Evolutionary conservation across 371 early-diverging fungal species (phyloP).

Genomic region (Chytridium lagenaria): DNA sequence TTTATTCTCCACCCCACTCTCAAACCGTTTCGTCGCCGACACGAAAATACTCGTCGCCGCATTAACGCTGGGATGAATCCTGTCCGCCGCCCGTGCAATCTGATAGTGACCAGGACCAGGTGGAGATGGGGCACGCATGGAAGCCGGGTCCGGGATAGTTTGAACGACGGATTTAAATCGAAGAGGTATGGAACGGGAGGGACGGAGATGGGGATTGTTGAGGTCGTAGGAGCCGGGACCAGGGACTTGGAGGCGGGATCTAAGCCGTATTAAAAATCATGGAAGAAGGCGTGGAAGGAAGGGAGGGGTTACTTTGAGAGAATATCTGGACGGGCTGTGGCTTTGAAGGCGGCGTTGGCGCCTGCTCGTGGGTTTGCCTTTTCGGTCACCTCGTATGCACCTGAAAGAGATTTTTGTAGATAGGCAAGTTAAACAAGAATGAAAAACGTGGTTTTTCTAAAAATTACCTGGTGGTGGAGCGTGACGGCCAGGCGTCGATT

Average conservation of each 20-base stretch:
- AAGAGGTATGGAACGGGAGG: no score
- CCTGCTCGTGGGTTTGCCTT: constrained; percentile 34
- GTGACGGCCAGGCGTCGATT: constrained; percentile 38
- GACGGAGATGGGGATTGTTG: no score
- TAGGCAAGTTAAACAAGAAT: background rate
- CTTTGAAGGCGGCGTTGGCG: constrained; percentile 53
- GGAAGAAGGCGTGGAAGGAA: background rate
- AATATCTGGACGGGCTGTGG: constrained; percentile 29
- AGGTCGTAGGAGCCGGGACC: constrained; percentile 40
- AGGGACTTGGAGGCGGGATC: constrained; percentile 10
- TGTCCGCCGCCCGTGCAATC: constrained; percentile 41
- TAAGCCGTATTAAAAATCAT: background rate
- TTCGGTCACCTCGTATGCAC: constrained; percentile 44
- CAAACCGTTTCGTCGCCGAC: constrained; percentile 40
- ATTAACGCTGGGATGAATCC: constrained; percentile 20
- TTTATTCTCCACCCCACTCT: background rate
- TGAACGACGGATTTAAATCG: constrained; percentile 35
- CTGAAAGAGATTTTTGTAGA: constrained; percentile 29
- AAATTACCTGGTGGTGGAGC: constrained; percentile 42
- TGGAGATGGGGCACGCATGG: constrained; percentile 21
- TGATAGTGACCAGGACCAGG: constrained; percentile 55
- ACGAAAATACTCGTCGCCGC: constrained; percentile 39
- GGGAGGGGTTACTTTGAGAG: constrained; percentile 19
- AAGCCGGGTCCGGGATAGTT: background rate
- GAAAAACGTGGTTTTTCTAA: background rate